A percentile compares a stretch with the other conserved stretches of the same genome.
Evolutionary conservation across 768 basidiomycete genomes (phyloP).

Genomic region (Pisolithus sp.): DNA sequence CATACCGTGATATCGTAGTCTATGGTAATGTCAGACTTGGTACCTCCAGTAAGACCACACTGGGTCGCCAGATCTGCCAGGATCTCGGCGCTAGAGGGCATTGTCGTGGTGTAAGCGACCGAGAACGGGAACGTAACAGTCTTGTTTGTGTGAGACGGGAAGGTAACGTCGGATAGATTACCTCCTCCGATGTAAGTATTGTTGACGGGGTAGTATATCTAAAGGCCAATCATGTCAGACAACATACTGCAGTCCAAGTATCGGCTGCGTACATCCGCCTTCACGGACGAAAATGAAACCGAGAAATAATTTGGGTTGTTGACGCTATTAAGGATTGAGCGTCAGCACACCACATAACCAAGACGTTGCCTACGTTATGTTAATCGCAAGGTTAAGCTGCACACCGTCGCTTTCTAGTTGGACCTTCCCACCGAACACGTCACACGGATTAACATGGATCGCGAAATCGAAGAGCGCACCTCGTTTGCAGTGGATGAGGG

Average conservation of each 20-base stretch:
- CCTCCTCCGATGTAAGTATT: slow-evolving; percentile 66
- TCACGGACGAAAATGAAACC: slow-evolving; percentile 58
- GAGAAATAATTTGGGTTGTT: slow-evolving; percentile 78
- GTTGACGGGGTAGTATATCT: slow-evolving; percentile 76
- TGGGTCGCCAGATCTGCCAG: slow-evolving; percentile 56
- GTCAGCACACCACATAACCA: neutral
- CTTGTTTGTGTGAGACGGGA: slow-evolving; percentile 48
- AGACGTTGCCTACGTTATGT: slow-evolving; percentile 49
- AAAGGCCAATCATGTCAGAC: slow-evolving; percentile 3
- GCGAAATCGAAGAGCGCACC: slow-evolving; percentile 29
- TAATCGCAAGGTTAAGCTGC: slow-evolving; percentile 53
- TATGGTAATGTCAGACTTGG: slow-evolving; percentile 46
- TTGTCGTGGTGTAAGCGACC: slow-evolving; percentile 50
- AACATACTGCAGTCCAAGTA: neutral
- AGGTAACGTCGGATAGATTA: slow-evolving; percentile 35
- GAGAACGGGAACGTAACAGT: slow-evolving; percentile 74
- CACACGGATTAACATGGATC: slow-evolving; percentile 8
- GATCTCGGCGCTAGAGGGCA: slow-evolving; percentile 47
- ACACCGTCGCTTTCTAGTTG: slow-evolving; percentile 39
- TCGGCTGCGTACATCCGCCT: slow-evolving; percentile 42
- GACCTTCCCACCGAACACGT: slow-evolving; percentile 27
- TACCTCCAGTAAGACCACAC: slow-evolving; percentile 48
- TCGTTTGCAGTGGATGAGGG: slow-evolving; percentile 35
- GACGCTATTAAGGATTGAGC: slow-evolving; percentile 41
- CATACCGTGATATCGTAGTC: slow-evolving; percentile 60